Evolutionary conservation across 192 early-diverging fungal genomes (phyloP), one percentile per base, ranked within the genome.

Genomic region (Physocladia obscura): DNA sequence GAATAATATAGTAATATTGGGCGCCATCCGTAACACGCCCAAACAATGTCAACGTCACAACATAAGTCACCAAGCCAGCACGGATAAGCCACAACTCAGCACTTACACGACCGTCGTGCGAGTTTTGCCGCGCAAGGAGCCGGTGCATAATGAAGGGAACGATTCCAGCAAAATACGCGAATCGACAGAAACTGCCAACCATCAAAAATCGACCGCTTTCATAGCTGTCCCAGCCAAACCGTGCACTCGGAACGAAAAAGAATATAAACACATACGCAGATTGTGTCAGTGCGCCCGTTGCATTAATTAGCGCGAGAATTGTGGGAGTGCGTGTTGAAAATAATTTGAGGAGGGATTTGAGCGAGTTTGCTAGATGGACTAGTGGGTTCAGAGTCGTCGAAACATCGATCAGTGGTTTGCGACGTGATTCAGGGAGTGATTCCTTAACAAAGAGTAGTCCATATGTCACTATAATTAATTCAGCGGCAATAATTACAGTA

Each of bases 211-310:
- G 50, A 8, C 67, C 67, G 2, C 75, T 71, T 39, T 78, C 76
- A 37, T 73, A 77, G 15, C 70, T 57, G 35, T 83, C 77, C 82
- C 82, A 83, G 3, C 78, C 78, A 44, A 83, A 77, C 13, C 55
- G 39, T 39, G 58, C 77, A 5, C 72, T 22, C 2, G 69, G 61
- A 54, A 79, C 76, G 49, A 67, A 70, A 69, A 80, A 83, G 50
- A 83, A 83, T 24, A 60, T 49, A 35, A 49, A 70, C 22, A 31
- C 30, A 49, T 70, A 70, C 38, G 44, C 69, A 3, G 57, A 22
- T n/a, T 60, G 56, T 34, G 56, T 58, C 3, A 76, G 22, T 3
- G 67, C 40, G 8, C 69, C 24, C 22, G 44, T 68, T 3, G 72
- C 80, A 32, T 70, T 57, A 4, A 55, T 40, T 36, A 70, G 36